A percentile compares a stretch with the other conserved stretches of the same genome.
Conservation (phyloP, 129 eudicot species). For the Chrysanthemum lavandulifolium region DNA sequence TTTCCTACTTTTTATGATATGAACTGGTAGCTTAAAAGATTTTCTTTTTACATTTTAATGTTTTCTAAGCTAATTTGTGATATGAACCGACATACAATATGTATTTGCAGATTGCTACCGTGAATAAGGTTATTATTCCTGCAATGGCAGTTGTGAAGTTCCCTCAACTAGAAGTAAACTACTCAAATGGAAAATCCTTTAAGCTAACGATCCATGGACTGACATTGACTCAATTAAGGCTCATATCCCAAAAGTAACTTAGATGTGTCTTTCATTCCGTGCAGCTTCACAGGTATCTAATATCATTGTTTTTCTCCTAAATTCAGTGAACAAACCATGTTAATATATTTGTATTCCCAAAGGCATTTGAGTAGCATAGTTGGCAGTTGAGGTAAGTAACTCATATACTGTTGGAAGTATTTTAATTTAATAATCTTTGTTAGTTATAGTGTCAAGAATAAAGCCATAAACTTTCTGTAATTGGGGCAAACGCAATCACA, state of each 20-base stretch:
- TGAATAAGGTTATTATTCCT: slow-evolving; percentile 69
- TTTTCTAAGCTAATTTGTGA: not conserved
- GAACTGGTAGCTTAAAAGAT: no score
- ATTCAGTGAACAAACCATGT: not conserved
- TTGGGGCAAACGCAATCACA: no score
- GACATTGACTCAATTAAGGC: slow-evolving; percentile 27
- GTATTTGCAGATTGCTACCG: slow-evolving; percentile 58
- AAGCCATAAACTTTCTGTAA: no score
- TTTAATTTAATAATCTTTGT: no score
- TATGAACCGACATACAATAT: slow-evolving; percentile 4
- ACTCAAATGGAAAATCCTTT: slow-evolving; percentile 53
- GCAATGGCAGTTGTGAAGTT: slow-evolving; percentile 78
- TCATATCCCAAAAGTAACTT: slow-evolving; percentile 56
- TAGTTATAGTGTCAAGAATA: no score
- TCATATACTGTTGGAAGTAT: no score
- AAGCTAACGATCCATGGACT: slow-evolving; percentile 59
- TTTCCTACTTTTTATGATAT: no score
- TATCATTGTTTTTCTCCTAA: not conserved
- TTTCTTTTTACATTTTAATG: slow-evolving; percentile 6
- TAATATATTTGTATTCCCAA: no score
- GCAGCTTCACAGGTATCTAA: slow-evolving; percentile 78
- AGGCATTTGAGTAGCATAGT: no score
- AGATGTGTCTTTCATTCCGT: slow-evolving; percentile 81
- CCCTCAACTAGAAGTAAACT: slow-evolving; percentile 69
- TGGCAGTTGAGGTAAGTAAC: no score